Conservation (phyloP, 306 rosid genomes). For the Argentina anserina region DNA sequence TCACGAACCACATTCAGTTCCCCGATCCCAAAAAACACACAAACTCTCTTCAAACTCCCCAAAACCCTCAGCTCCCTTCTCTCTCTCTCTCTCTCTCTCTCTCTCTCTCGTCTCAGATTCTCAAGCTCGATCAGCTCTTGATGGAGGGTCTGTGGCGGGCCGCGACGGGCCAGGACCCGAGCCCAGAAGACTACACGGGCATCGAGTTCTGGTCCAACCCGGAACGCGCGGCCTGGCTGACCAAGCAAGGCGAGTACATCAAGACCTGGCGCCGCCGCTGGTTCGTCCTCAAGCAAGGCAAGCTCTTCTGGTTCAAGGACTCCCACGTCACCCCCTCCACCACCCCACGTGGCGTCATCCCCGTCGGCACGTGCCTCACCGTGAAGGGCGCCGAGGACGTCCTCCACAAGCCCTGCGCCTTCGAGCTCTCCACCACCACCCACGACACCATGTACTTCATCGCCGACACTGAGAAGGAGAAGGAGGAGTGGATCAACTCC, state of each 20-base stretch:
- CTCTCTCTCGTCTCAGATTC: neutral
- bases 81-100: neutral
- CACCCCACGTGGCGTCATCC: slow-evolving; percentile 61
- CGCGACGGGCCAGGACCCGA: slow-evolving; percentile 69
- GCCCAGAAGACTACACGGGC: slow-evolving; percentile 56
- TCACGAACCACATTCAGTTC: neutral
- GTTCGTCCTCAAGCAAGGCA: slow-evolving; percentile 65
- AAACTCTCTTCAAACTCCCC: neutral
- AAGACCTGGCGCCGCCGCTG: slow-evolving; percentile 76
- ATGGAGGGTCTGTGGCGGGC: slow-evolving; percentile 74
- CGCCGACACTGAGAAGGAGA: slow-evolving; percentile 60
- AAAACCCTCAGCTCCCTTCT: no score
- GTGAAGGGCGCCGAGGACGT: slow-evolving; percentile 72
- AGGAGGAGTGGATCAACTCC: slow-evolving; percentile 59
- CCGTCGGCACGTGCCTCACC: slow-evolving; percentile 53
- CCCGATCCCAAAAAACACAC: neutral
- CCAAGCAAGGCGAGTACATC: slow-evolving; percentile 70
- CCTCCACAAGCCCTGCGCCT: slow-evolving; percentile 58
- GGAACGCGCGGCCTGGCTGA: slow-evolving; percentile 57
- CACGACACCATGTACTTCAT: slow-evolving; percentile 57
- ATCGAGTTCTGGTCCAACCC: slow-evolving; percentile 66
- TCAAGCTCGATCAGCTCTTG: neutral
- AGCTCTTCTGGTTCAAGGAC: slow-evolving; percentile 61
- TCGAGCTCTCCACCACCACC: slow-evolving; percentile 56
- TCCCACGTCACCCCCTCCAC: slow-evolving; percentile 32